These are phyloP conservation scores for Tagetes patula DNA, from an alignment of 129 eudicot genomes.

Conservation along the genomic window DNA sequence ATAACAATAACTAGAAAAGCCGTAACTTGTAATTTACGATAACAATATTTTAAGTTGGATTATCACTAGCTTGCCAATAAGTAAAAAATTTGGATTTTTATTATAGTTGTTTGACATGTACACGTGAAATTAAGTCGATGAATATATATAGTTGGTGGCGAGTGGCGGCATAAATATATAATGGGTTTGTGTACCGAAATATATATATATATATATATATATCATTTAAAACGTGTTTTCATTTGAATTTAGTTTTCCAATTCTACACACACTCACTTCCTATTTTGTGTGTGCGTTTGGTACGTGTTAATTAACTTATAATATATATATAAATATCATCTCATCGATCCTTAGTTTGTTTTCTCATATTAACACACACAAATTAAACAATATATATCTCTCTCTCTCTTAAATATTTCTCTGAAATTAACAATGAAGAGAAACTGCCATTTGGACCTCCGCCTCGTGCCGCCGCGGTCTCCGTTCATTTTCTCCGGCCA, in stretches of 20 bases:
- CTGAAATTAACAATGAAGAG: conserved; percentile 32
- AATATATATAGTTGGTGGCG: too few species aligned
- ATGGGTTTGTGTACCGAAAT: too few species aligned
- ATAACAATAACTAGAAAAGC: too few species aligned
- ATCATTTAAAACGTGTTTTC: background rate
- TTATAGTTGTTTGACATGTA: too few species aligned
- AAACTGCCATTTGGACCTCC: conserved; percentile 66
- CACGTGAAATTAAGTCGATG: too few species aligned
- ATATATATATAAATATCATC: background rate
- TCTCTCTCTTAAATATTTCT: background rate
- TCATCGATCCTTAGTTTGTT: background rate
- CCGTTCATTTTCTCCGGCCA: conserved; percentile 22
- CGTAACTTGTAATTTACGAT: too few species aligned
- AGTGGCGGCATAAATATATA: too few species aligned
- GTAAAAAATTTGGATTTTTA: too few species aligned
- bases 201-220: background rate
- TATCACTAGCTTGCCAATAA: too few species aligned
- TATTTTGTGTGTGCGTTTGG: background rate
- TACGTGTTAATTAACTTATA: background rate
- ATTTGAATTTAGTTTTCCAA: too few species aligned
- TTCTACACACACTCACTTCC: background rate
- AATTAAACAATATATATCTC: background rate
- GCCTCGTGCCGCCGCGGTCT: conserved; percentile 57
- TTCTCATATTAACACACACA: background rate
- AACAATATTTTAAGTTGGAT: too few species aligned